A percentile compares a stretch with the other conserved stretches of the same genome.
phyloP scores from a whole-genome alignment of 805 yeast species.

The Pichia eremophila region DNA sequence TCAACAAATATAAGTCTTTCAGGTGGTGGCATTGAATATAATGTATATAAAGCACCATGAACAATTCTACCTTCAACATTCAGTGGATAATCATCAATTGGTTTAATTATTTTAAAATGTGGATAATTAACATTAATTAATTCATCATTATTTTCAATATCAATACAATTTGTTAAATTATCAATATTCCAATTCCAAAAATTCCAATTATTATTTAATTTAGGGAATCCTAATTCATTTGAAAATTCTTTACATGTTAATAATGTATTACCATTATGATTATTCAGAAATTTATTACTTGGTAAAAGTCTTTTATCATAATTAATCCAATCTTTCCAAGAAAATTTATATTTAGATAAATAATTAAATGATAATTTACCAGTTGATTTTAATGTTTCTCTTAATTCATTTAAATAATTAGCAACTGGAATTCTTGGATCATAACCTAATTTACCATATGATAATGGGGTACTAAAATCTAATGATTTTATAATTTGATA shows the following conservation, averaged over 20 bases:
- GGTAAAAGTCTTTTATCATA: constrained; percentile 17
- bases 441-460: too few species aligned
- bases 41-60: constrained; percentile 28
- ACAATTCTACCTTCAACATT: constrained; percentile 24
- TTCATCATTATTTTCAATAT: constrained; percentile 5
- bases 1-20: constrained; percentile 15
- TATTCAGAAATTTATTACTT: constrained; percentile 9
- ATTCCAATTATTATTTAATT: not conserved
- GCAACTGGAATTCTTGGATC: constrained; percentile 7
- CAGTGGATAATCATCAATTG: constrained; percentile 13
- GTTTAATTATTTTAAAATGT: constrained; percentile 17
- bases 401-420: constrained; percentile 5
- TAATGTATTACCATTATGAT: constrained; percentile 1
- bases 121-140: constrained; percentile 15
- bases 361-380: not conserved
- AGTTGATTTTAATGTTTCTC: not conserved
- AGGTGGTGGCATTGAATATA: constrained; percentile 24
- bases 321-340: constrained; percentile 25
- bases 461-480: too few species aligned
- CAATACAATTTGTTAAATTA: constrained; percentile 5
- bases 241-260: constrained; percentile 14
- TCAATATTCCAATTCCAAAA: not conserved
- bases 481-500: too few species aligned
- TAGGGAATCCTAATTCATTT: constrained; percentile 11
- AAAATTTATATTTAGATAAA: constrained; percentile 9